Conservation (phyloP, 371 early-diverging fungal genomes). For the Phascolomyces articulosus region DNA sequence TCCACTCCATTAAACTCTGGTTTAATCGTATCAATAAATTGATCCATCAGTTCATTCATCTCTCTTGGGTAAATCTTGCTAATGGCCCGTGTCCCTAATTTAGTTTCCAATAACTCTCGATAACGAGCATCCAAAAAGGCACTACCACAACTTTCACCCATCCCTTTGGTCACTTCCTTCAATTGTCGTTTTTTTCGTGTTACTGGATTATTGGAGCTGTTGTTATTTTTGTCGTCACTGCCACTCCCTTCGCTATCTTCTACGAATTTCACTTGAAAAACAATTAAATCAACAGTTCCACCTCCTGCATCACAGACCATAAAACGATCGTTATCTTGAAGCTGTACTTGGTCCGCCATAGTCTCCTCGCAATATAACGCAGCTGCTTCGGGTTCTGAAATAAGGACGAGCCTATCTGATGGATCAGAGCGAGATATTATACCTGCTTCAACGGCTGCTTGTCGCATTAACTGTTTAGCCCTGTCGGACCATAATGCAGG, state of each 20-base stretch:
- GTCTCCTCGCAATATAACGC: slow-evolving; percentile 59
- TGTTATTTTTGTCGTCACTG: slow-evolving; percentile 7
- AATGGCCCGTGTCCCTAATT: slow-evolving; percentile 43
- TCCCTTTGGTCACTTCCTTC: slow-evolving; percentile 61
- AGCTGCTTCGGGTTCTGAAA: slow-evolving; percentile 66
- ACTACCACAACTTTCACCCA: slow-evolving; percentile 65
- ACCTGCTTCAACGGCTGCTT: slow-evolving; percentile 56
- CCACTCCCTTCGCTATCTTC: too few species aligned
- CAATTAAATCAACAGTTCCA: slow-evolving; percentile 64
- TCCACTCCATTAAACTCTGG: slow-evolving; percentile 60
- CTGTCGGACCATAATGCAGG: slow-evolving; percentile 56
- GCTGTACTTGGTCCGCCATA: slow-evolving; percentile 56
- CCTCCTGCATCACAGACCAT: slow-evolving; percentile 71
- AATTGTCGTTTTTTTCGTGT: slow-evolving; percentile 28
- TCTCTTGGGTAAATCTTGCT: slow-evolving; percentile 41
- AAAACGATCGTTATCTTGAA: slow-evolving; percentile 52
- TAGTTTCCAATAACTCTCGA: slow-evolving; percentile 38
- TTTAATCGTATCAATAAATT: slow-evolving; percentile 58
- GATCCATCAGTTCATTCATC: slow-evolving; percentile 55
- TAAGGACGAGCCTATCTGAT: slow-evolving; percentile 54
- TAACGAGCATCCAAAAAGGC: slow-evolving; percentile 57
- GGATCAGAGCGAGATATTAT: slow-evolving; percentile 51
- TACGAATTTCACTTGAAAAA: slow-evolving; percentile 35
- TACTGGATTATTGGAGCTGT: too few species aligned
- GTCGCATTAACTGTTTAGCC: slow-evolving; percentile 60